phyloP scores from a whole-genome alignment of 2,329 filamentous ascomycete species.

The Fusarium sarcochroum region DNA sequence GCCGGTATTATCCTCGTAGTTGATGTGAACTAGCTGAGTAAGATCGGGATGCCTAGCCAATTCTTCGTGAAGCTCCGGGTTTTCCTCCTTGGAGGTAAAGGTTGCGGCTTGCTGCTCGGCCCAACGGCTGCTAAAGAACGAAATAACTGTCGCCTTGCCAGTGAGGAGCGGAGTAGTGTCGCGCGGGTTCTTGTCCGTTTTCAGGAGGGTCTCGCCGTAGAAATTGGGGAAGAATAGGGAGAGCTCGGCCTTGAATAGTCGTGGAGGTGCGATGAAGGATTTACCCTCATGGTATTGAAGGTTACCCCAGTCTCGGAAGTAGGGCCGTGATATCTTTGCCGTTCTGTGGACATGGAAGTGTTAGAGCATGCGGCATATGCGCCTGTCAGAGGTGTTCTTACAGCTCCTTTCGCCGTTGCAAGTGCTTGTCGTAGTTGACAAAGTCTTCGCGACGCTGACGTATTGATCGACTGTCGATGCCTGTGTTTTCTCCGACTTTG shows the following conservation, averaged over 20 bases:
- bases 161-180: constrained; percentile 83
- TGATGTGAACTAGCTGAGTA: constrained; percentile 87
- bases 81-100: constrained; percentile 76
- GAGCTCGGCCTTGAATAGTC: constrained; percentile 85
- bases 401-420: constrained; percentile 82
- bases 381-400: constrained; percentile 55
- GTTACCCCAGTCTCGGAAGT: constrained; percentile 96
- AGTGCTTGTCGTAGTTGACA: constrained; percentile 86
- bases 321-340: constrained; percentile 84
- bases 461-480: constrained; percentile 76
- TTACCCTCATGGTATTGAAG: constrained; percentile 88
- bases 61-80: constrained; percentile 77
- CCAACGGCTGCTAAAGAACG: constrained; percentile 87
- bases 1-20: constrained; percentile 85
- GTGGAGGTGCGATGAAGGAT: constrained; percentile 86
- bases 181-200: constrained; percentile 61
- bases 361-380: constrained; percentile 8
- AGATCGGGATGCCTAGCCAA: constrained; percentile 66
- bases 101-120: constrained; percentile 83
- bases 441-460: constrained; percentile 83
- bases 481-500: constrained; percentile 83
- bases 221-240: constrained; percentile 97
- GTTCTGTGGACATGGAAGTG: constrained; percentile 63
- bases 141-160: constrained; percentile 83
- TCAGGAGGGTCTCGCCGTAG: constrained; percentile 80